Evolutionary conservation across 257 asterid genomes (phyloP).

Genomic region (Paraleonurus japonicus): DNA sequence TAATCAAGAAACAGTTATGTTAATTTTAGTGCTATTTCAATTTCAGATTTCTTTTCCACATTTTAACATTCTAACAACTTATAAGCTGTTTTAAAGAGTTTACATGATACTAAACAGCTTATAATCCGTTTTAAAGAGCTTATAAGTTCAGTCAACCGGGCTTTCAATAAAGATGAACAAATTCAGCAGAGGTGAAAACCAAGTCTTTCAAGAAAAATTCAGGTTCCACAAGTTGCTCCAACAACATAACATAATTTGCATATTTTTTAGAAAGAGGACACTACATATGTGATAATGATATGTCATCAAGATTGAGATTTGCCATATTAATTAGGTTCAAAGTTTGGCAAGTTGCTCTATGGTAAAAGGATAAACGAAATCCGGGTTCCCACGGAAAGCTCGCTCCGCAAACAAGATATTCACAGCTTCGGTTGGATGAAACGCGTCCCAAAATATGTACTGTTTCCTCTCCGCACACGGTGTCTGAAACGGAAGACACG

Average conservation of each 20-base stretch:
- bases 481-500: conserved; percentile 78
- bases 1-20: no score
- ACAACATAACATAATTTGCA: neutral
- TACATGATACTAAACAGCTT: no score
- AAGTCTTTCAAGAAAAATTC: neutral
- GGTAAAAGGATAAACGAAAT: conserved; percentile 59
- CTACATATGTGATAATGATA: neutral
- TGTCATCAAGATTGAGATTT: neutral
- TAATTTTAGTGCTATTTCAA: no score
- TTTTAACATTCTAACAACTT: neutral
- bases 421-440: conserved; percentile 84
- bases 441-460: conserved; percentile 89
- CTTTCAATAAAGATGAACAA: no score
- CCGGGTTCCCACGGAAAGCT: conserved; percentile 57
- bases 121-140: no score
- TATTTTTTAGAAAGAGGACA: neutral
- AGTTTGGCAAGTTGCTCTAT: conserved; percentile 64
- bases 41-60: neutral
- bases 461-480: conserved; percentile 63
- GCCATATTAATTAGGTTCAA: conserved; percentile 6
- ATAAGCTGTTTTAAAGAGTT: no score
- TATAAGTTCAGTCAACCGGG: no score
- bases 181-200: neutral
- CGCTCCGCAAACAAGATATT: conserved; percentile 60
- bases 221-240: neutral